Percentiles rank a stretch among this genome's conserved stretches.
Evolutionary conservation across 306 rosid genomes (phyloP).

Genomic region (Prunus persica): DNA sequence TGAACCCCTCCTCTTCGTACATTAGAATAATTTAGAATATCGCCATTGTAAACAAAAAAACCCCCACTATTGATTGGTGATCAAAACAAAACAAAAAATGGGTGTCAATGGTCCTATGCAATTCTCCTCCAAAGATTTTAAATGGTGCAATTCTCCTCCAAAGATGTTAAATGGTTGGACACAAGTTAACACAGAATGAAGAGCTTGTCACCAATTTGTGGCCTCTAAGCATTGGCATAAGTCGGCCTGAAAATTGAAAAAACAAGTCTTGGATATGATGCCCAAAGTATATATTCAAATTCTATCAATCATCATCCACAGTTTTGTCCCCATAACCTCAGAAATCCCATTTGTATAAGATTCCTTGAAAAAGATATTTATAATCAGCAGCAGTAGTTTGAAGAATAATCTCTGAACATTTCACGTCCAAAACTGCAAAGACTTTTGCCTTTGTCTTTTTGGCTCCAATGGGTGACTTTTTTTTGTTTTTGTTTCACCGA

Average conservation of each 20-base stretch:
- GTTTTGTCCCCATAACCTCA: neutral
- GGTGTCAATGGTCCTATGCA: too few relatives aligned
- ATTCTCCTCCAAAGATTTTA: too few relatives aligned
- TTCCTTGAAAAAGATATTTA: neutral
- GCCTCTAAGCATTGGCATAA: neutral
- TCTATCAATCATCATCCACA: neutral
- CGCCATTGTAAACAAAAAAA: too few relatives aligned
- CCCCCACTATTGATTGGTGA: too few relatives aligned
- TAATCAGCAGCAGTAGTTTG: neutral
- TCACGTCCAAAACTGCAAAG: neutral
- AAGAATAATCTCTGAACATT: neutral
- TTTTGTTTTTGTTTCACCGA: slow-evolving; percentile 7
- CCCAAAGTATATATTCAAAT: slow-evolving; percentile 9
- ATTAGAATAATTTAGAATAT: too few relatives aligned
- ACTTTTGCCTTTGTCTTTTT: neutral
- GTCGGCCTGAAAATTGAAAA: neutral
- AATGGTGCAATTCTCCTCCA: too few relatives aligned
- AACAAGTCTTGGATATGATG: neutral
- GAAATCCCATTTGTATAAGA: slow-evolving; percentile 1
- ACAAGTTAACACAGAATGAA: too few relatives aligned
- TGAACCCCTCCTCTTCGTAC: fast-evolving
- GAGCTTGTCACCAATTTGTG: neutral
- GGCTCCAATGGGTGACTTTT: neutral
- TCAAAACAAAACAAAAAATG: too few relatives aligned
- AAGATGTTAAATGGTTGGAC: too few relatives aligned